phyloP scores from a whole-genome alignment of 2,329 filamentous ascomycete genomes.

The Dothistroma septosporum region DNA sequence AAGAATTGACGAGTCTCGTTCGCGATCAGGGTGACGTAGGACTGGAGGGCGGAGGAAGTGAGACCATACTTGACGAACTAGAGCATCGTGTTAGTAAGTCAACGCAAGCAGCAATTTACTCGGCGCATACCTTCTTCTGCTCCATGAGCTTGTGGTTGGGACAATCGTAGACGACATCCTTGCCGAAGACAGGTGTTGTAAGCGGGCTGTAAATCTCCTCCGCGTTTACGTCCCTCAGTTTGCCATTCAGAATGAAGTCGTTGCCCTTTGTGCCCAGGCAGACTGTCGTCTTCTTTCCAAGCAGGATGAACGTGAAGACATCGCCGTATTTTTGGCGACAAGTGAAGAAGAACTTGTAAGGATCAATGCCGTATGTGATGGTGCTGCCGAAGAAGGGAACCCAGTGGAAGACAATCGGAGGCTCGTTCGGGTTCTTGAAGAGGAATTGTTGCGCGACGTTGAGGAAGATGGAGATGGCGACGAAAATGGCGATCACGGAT shows the following conservation, averaged over 20 bases:
- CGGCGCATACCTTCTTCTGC: slow-evolving; percentile 75
- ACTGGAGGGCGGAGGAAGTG: slow-evolving; percentile 68
- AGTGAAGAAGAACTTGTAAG: slow-evolving; percentile 75
- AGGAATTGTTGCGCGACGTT: slow-evolving; percentile 79
- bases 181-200: slow-evolving; percentile 68
- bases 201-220: slow-evolving; percentile 86
- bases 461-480: slow-evolving; percentile 59
- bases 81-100: slow-evolving; percentile 7
- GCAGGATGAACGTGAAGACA: slow-evolving; percentile 81
- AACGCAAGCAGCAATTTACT: not conserved
- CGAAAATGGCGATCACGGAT: slow-evolving; percentile 45
- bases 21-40: slow-evolving; percentile 75
- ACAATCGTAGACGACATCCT: slow-evolving; percentile 85
- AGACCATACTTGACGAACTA: slow-evolving; percentile 79
- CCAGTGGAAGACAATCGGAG: slow-evolving; percentile 61
- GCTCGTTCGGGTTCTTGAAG: slow-evolving; percentile 62
- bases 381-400: slow-evolving; percentile 80
- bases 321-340: slow-evolving; percentile 80
- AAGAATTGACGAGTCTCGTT: slow-evolving; percentile 70
- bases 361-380: slow-evolving; percentile 90
- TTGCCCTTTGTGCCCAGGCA: slow-evolving; percentile 78
- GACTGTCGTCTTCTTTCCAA: slow-evolving; percentile 86
- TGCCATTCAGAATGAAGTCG: slow-evolving; percentile 88
- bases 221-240: slow-evolving; percentile 81
- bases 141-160: slow-evolving; percentile 91